These are phyloP conservation scores for Neofusicoccum cordaticola DNA, from an alignment of 2,329 filamentous ascomycete genomes.

Conservation along the genomic window DNA sequence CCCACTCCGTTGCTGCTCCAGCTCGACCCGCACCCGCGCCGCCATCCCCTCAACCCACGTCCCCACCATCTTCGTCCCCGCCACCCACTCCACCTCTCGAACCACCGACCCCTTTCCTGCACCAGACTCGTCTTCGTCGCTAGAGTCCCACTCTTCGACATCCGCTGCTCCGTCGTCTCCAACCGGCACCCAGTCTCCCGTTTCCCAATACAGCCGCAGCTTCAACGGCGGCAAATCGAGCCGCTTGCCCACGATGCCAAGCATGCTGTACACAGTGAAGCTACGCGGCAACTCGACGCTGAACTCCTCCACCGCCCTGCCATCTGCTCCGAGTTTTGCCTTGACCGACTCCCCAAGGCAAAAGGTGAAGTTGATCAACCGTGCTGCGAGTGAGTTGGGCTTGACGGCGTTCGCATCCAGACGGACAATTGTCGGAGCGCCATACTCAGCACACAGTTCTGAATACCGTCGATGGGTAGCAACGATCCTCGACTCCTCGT, in stretches of 20 bases:
- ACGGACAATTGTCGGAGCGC: slow-evolving; percentile 63
- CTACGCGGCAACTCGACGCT: slow-evolving; percentile 64
- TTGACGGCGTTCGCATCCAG: slow-evolving; percentile 49
- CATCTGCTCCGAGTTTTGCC: slow-evolving; percentile 20
- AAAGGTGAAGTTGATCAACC: slow-evolving; percentile 64
- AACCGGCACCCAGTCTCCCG: slow-evolving; percentile 83
- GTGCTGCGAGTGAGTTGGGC: slow-evolving; percentile 76
- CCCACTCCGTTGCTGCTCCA: slow-evolving; percentile 19
- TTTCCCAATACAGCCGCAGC: slow-evolving; percentile 77
- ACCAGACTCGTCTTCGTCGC: slow-evolving; percentile 40
- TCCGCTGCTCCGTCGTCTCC: slow-evolving; percentile 58
- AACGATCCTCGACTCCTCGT: slow-evolving; percentile 55
- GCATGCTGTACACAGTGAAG: slow-evolving; percentile 77
- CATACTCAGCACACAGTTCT: slow-evolving; percentile 73
- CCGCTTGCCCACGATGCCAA: slow-evolving; percentile 71
- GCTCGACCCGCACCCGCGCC: slow-evolving; percentile 69
- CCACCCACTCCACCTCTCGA: slow-evolving; percentile 74
- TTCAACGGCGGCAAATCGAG: slow-evolving; percentile 64
- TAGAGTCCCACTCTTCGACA: slow-evolving; percentile 48
- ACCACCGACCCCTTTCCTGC: slow-evolving; percentile 50
- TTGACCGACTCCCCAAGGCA: slow-evolving; percentile 42
- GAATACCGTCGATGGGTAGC: slow-evolving; percentile 67
- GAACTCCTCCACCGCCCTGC: slow-evolving; percentile 23
- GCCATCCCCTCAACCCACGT: slow-evolving; percentile 76
- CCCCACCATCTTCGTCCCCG: slow-evolving; percentile 77